Base-by-base conservation (phyloP, 495 filamentous ascomycete genomes). In the Echria macrotheca region DNA sequence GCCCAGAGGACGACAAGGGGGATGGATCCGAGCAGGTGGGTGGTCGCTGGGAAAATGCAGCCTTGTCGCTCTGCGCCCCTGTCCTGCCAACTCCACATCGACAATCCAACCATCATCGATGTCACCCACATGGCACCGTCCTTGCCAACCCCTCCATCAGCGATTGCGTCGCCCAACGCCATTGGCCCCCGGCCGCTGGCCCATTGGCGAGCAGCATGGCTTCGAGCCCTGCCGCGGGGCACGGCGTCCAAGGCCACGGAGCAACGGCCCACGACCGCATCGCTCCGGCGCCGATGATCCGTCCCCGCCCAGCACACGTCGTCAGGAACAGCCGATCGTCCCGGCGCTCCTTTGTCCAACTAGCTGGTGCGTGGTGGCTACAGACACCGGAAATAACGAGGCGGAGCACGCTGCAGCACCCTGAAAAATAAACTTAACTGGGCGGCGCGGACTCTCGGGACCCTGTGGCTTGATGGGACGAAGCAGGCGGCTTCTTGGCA, bases 111-210 rank as follows among this genome's bases (percentile, higher is more conserved):
- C 49, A 46, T 39, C 43, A 36, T 55, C 45, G 39, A 55, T 40
- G 45, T 18, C 37, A 32, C 52, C 48, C 42, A 51, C 53, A 53
- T 47, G 44, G 50, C 42, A 31, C 48, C 10, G 29, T 3, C n/a
- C 18, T 24, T 15, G 33, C 7, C 6, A 11, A 35, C 36, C 47
- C 47, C 37, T 28, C 41, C 49, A 31, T 42, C 7, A 7, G 14
- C 19, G 35, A 38, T 28, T 19, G 28, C 5, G 31, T 21, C 2
- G 2, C 47, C 9, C 6, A 9, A 39, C 28, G 15, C 44, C 19
- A 55, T 55, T 50, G 53, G 53, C 25, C 36, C 33, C 19, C 21
- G n/a, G n/a, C n/a, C n/a, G n/a, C n/a, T n/a, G n/a, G n/a, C n/a
- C n/a, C n/a, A n/a, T n/a, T n/a, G n/a, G n/a, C n/a, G n/a, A n/a